Evolutionary conservation across 2,329 filamentous ascomycete genomes (phyloP), one percentile per base, ranked within the genome.

Genomic region (Paramyrothecium roridum): DNA sequence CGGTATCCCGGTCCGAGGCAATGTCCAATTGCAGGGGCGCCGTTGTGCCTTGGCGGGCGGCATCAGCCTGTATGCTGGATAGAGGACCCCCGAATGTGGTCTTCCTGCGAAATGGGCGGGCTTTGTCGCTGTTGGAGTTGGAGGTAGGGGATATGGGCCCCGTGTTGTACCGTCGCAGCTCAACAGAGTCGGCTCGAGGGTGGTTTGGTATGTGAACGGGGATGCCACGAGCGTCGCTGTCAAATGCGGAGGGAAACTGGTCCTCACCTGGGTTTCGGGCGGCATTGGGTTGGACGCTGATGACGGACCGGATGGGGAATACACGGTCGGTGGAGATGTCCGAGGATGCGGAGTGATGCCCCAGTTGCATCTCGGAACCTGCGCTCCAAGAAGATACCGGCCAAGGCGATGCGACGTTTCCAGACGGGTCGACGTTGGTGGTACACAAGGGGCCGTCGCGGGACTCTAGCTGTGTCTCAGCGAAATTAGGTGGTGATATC

Each of bases 221-320:
- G 50, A 71, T 67, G n/a, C 57, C 59, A 47, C 70, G 65, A n/a
- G 57, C 57, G 30, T 66, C 71, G 21, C 66, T 63, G 23, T 73
- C 67, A 22, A 70, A 65, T 57, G 63, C 52, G 47, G 69, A 65
- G 8, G 70, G 61, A 51, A 74, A 73, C 56, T 73, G 73, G n/a
- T 75, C 73, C 12, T 77, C 75, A 48, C 61, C 65, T 6, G 70
- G 63, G 58, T 65, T 78, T 74, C 72, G 70, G 52, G 61, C 62
- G 50, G 70, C 72, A n/a, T 56, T 54, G 8, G 83, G 83, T 61
- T 90, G 86, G 45, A 93, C 83, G 8, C 84, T 89, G 22, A 93
- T 78, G 47, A 90, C 86, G n/a, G 89, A 92, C 50, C 89, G 84
- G 33, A 93, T 89, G n/a, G 90, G 90, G 55, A 90, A 93, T 6